A percentile compares a stretch with the other conserved stretches of the same genome.
Evolutionary conservation across 1,284 basidiomycete genomes (phyloP).

Genomic region (Ceratobasidium sp.): DNA sequence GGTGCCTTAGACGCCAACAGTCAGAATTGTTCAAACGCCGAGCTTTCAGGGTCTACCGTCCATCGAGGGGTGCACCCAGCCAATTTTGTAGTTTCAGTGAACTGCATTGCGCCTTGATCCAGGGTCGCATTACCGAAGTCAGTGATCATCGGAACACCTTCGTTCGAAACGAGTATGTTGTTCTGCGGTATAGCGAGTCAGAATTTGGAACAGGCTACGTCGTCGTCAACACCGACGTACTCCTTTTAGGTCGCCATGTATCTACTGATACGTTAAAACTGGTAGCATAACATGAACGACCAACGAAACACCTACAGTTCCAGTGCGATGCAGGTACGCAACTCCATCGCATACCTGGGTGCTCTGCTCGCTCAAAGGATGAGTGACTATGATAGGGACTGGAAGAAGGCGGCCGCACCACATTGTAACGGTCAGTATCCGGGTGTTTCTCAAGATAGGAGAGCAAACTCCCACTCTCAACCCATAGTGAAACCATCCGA

Average conservation of each 20-base stretch:
- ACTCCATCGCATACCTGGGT: constrained; percentile 3
- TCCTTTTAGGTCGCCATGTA: constrained; percentile 13
- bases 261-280: background rate
- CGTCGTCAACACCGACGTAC: background rate
- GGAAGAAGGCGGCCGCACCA: background rate
- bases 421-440: background rate
- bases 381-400: background rate
- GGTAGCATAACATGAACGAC: too few relatives aligned
- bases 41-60: background rate
- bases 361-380: background rate
- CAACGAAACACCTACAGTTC: background rate
- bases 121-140: background rate
- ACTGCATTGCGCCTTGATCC: background rate
- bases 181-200: background rate
- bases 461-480: constrained; percentile 3
- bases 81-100: background rate
- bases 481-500: constrained; percentile 26
- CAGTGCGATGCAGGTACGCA: background rate
- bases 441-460: background rate
- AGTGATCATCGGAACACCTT: background rate
- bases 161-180: constrained; percentile 6
- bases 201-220: background rate
- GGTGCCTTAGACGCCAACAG: background rate
- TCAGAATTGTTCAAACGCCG: too few relatives aligned
- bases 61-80: background rate